phyloP scores from a whole-genome alignment of 345 rosid species.

The Gossypium thurberi region DNA sequence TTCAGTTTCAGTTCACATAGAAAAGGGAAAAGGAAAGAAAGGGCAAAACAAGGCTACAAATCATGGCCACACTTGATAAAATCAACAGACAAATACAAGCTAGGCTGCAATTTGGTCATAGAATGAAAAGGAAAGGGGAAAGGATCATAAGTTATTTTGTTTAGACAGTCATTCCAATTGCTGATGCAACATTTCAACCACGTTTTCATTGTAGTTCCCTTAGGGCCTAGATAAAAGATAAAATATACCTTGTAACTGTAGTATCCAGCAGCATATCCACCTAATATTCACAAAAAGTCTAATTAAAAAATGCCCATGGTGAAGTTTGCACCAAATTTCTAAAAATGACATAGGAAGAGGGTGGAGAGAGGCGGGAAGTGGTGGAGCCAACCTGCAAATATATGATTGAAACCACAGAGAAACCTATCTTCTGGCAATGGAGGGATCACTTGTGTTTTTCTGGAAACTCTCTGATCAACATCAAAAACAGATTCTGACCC shows the following conservation, averaged over 20 bases:
- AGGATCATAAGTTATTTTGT: background rate
- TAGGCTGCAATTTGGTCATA: background rate
- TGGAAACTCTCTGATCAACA: slow-evolving; percentile 63
- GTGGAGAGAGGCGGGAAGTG: background rate
- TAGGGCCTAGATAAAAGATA: background rate
- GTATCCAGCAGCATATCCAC: slow-evolving; percentile 95
- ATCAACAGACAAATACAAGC: background rate
- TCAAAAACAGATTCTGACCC: slow-evolving; percentile 70
- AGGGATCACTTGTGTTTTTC: slow-evolving; percentile 67
- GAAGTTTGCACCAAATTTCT: background rate
- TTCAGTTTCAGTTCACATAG: slow-evolving; percentile 19
- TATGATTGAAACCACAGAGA: slow-evolving; percentile 78
- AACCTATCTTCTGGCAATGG: slow-evolving; percentile 76
- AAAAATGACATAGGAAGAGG: background rate
- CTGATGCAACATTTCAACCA: background rate
- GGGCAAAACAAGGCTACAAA: slow-evolving; percentile 1
- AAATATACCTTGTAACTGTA: slow-evolving; percentile 83
- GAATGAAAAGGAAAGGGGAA: background rate
- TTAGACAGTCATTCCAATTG: too few species aligned
- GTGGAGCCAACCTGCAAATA: slow-evolving; percentile 60
- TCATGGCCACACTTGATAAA: background rate
- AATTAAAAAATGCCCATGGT: background rate
- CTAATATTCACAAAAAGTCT: slow-evolving; percentile 29
- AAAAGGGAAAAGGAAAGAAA: slow-evolving; percentile 2
- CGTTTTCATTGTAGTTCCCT: background rate